A percentile compares a stretch with the other conserved stretches of the same genome.
phyloP scores from a whole-genome alignment of 345 rosid species.

The Rhodamnia argentea region DNA sequence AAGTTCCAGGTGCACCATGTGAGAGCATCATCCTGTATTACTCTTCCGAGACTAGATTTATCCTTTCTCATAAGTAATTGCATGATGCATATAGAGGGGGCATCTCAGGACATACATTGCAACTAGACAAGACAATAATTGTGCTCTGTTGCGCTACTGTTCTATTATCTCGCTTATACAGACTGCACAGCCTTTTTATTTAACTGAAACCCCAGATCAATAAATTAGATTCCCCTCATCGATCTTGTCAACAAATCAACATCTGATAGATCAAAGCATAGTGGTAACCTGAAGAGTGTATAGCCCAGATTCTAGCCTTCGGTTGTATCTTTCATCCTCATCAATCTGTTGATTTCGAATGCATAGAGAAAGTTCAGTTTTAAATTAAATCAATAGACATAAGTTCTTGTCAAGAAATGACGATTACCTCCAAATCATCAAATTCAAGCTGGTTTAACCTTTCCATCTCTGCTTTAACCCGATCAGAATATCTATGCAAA shows the following conservation, averaged over 20 bases:
- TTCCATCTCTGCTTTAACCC: conserved; percentile 71
- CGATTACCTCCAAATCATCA: conserved; percentile 79
- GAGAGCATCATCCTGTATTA: background rate
- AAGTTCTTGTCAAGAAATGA: background rate
- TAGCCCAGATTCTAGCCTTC: conserved; percentile 85
- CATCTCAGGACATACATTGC: background rate
- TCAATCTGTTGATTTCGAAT: conserved; percentile 45
- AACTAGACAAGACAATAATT: background rate
- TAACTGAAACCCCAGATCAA: too few species aligned
- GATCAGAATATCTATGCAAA: conserved; percentile 52
- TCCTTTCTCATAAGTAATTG: background rate
- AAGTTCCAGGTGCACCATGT: background rate
- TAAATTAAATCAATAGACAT: background rate
- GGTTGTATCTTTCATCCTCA: conserved; percentile 79
- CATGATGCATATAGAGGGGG: background rate
- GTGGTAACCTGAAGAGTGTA: conserved; percentile 86
- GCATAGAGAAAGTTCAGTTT: background rate
- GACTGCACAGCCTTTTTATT: background rate
- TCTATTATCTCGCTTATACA: background rate
- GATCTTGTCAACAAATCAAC: background rate
- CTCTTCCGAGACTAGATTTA: background rate
- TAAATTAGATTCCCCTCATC: too few species aligned
- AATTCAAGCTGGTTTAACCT: conserved; percentile 60
- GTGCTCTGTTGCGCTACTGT: background rate
- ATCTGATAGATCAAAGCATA: background rate